Conservation (phyloP, 2,329 filamentous ascomycete genomes). For the Diaporthe vaccinii region DNA sequence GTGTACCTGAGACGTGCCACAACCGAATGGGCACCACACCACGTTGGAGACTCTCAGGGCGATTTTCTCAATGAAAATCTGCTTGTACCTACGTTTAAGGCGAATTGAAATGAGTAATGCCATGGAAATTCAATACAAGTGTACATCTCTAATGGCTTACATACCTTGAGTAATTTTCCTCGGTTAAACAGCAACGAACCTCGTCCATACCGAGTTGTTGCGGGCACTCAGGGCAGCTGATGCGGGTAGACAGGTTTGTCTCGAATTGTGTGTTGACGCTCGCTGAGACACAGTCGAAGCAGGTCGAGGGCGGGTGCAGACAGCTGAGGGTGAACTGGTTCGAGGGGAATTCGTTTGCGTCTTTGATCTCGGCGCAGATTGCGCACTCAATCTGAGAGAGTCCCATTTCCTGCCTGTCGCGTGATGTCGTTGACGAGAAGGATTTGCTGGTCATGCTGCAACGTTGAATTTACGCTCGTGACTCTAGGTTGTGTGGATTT, state of each 20-base stretch:
- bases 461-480: rapidly evolving
- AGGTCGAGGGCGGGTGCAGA: neutral
- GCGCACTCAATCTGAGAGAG: neutral
- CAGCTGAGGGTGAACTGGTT: neutral
- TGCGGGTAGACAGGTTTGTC: neutral
- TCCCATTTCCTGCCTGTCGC: neutral
- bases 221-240: conserved; percentile 8
- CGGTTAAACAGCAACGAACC: neutral
- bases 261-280: neutral
- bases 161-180: neutral
- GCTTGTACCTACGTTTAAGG: neutral
- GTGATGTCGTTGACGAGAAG: neutral
- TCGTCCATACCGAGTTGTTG: neutral
- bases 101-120: neutral
- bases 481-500: neutral
- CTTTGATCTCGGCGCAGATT: neutral
- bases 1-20: neutral
- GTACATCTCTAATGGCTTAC: neutral
- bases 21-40: conserved; percentile 8
- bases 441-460: neutral
- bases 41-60: neutral
- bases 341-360: neutral
- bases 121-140: too few species aligned
- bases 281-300: neutral
- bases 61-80: neutral